Base-by-base conservation (phyloP, 176 grass and related monocot species). In the Triticum turgidum region DNA sequence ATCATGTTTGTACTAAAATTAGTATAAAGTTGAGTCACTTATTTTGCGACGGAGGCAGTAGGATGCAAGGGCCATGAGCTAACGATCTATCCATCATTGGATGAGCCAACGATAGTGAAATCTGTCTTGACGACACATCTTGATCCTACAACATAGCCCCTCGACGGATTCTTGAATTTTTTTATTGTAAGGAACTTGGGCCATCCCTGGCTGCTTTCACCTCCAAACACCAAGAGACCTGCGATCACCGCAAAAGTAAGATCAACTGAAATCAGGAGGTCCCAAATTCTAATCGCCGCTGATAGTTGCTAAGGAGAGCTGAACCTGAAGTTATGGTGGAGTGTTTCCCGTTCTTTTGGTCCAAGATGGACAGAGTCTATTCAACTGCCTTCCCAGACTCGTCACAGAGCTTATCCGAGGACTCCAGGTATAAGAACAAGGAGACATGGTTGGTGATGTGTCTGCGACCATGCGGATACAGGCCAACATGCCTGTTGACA, bases 321-420 rank as follows among this genome's bases (percentile, higher is more conserved):
- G 58, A 22, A 61, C 58, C 58, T 61, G 58, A 61, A n/a, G 20
- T 61, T 9, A 17, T 61, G 6, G 58, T 14, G 30, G 9, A 11
- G 42, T 81, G 69, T 6, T 17, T 0, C 42, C 21, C 78, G 38
- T 29, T 14, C 14, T 65, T 75, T 41, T 87, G 58, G 69, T 87
- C 15, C 41, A 74, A 7, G 85, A 75, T 75, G 69, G 30, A 65
- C 3, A 87, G 3, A 5, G 20, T 49, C 58, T 66, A 10, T 65
- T 87, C 78, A 74, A 75, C 73, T 78, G 66, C 63, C 78, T 65
- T 38, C 6, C 85, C 58, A 30, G 59, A 49, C 29, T 81, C 41
- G 0, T 11, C 14, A 75, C 68, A 42, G 41, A 65, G 32, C 39
- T n/a, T 17, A 22, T 61, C 58, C 18, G 58, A 22, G 58, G 58